Evolutionary conservation across 805 yeast species (phyloP), one percentile per base, ranked within the genome.

Genomic region (Saccharomycopsis fermentans): DNA sequence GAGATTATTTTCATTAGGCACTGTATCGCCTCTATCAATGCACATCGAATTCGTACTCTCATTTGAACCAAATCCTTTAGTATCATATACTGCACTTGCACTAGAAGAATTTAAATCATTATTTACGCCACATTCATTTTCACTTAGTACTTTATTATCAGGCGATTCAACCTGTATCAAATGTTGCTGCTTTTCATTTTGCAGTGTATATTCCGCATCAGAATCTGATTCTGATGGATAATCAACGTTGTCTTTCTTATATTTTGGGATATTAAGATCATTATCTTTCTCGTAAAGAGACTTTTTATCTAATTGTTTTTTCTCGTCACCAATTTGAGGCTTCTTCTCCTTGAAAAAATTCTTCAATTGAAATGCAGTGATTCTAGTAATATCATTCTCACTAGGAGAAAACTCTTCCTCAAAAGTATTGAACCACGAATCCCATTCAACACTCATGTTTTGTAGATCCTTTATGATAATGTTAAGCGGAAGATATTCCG

Each of bases 371-470:
- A 61, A 56, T 17, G 62, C 63, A 34, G 99, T 91, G 51, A 94
- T 87, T 62, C 89, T 78, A 4, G 96, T 84, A 64, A 94, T 87
- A 76, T 94, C 99, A 66, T 85, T 88, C 69, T 94, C 98, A 8
- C 96, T 83, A 1, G 98, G 98, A 60, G 92, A 77, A 67, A 80
- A 94, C 21, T 77, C 77, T 51, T 78, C 78, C 60, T 88, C 97
- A 72, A 94, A 92, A 6, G 81, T 86, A 39, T 81, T 78, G 65
- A 94, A 90, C 59, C 86, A 96, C 24, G 71, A 65, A 70, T 92
- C 96, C 98, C 98, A 94, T 47, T 76, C 80, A 24, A 89, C 90
- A 2, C 96, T 91, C 32, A 84, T 72, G 58, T 86, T 90, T 66
- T 92, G 97, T 17, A 92, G 75, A 37, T 79, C 79, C 64, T 92